Percentiles rank a stretch among this genome's conserved stretches.
Evolutionary conservation across 306 rosid species (phyloP).

Genomic region (Acacia confusa): DNA sequence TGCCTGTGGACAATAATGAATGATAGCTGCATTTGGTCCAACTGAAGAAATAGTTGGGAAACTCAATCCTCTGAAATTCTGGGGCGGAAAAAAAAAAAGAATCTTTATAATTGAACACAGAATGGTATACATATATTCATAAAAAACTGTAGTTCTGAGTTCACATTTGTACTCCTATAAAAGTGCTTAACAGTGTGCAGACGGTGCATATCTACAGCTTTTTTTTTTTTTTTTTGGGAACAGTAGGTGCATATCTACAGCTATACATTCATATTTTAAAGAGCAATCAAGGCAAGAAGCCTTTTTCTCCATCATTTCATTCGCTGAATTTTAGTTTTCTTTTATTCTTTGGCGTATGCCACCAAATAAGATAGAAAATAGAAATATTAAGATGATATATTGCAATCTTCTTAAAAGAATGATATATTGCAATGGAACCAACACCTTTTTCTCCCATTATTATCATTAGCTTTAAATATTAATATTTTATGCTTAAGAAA

Average conservation of each 20-base stretch:
- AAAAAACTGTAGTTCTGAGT: not conserved
- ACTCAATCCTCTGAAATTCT: constrained; percentile 94
- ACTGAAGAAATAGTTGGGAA: constrained; percentile 97
- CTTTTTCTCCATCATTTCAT: not conserved
- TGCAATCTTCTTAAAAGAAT: not conserved
- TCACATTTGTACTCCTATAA: constrained; percentile 2
- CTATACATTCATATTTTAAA: not conserved
- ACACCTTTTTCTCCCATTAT: not conserved
- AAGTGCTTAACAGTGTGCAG: not conserved
- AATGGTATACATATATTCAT: not conserved
- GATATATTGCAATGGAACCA: not conserved
- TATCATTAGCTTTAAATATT: constrained; percentile 12
- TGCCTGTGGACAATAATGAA: constrained; percentile 75
- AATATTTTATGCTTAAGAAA: not conserved
- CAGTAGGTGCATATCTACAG: not conserved
- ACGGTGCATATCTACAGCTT: not conserved
- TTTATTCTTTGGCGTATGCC: not conserved
- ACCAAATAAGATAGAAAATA: not conserved
- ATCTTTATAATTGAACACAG: constrained; percentile 14
- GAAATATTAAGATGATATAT: not conserved
- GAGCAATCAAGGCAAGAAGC: not conserved
- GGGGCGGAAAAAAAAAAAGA: constrained; percentile 21
- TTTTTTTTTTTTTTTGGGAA: too few species aligned
- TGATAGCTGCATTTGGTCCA: constrained; percentile 97
- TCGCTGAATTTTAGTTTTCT: not conserved